A percentile compares a stretch with the other conserved stretches of the same genome.
These are phyloP conservation scores for Lineolata rhizophorae DNA, from an alignment of 495 filamentous ascomycete species.

Conservation along the genomic window DNA sequence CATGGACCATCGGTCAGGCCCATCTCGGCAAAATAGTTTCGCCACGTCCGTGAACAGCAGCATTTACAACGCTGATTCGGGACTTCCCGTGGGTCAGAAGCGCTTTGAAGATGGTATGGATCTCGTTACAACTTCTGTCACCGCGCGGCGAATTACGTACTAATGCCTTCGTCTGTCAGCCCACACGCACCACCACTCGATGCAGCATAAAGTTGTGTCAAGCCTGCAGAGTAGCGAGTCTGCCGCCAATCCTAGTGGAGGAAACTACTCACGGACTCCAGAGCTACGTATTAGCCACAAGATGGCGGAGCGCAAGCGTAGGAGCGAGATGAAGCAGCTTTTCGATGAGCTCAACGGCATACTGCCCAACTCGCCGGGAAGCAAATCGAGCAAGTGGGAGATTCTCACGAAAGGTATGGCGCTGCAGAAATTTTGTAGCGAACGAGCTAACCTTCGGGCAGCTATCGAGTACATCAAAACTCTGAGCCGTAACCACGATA, in stretches of 20 bases:
- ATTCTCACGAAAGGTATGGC: constrained; percentile 73
- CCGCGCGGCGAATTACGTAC: neutral
- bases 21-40: constrained; percentile 18
- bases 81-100: constrained; percentile 16
- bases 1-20: constrained; percentile 10
- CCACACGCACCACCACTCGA: constrained; percentile 21
- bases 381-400: constrained; percentile 98
- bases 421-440: neutral
- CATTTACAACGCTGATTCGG: constrained; percentile 18
- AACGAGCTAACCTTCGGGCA: constrained; percentile 4
- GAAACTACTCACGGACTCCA: constrained; percentile 70
- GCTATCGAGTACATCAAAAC: constrained; percentile 13
- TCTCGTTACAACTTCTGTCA: no score
- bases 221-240: constrained; percentile 15
- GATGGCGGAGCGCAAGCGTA: constrained; percentile 80
- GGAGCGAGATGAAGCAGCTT: constrained; percentile 95
- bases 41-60: constrained; percentile 20
- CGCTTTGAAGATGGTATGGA: constrained; percentile 18
- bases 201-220: constrained; percentile 18
- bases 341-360: constrained; percentile 71
- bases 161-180: no score
- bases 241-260: constrained; percentile 9
- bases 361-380: constrained; percentile 67
- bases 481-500: constrained; percentile 5
- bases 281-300: constrained; percentile 93